Conservation (phyloP, 805 yeast genomes). For the Candida hispaniensis region DNA sequence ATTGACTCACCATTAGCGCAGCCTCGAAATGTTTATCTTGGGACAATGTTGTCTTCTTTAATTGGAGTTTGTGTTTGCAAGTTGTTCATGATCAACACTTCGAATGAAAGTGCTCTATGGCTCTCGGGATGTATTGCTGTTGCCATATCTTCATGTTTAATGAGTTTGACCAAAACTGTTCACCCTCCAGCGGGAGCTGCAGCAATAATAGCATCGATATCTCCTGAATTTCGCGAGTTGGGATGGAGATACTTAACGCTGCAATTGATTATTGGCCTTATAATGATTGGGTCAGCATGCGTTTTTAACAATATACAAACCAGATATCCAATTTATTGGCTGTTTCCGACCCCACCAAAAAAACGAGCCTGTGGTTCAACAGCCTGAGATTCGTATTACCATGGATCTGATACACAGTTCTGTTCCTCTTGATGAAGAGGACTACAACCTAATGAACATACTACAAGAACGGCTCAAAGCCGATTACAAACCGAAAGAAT, state of each 20-base stretch:
- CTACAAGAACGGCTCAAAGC: too few species aligned
- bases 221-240: slow-evolving; percentile 36
- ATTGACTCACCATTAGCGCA: slow-evolving; percentile 51
- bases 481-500: too few species aligned
- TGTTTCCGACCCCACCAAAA: slow-evolving; percentile 33
- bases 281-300: slow-evolving; percentile 42
- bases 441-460: too few species aligned
- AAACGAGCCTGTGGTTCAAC: too few species aligned
- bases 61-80: slow-evolving; percentile 47
- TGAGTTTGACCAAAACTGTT: slow-evolving; percentile 44
- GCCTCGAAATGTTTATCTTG: slow-evolving; percentile 48
- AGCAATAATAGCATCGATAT: slow-evolving; percentile 47
- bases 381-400: too few species aligned
- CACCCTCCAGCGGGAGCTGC: slow-evolving; percentile 71
- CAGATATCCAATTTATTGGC: slow-evolving; percentile 50
- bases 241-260: slow-evolving; percentile 59
- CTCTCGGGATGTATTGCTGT: slow-evolving; percentile 49
- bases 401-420: too few species aligned
- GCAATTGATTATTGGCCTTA: slow-evolving; percentile 39
- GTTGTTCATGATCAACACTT: slow-evolving; percentile 38
- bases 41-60: slow-evolving; percentile 44
- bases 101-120: slow-evolving; percentile 42
- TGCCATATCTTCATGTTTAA: slow-evolving; percentile 41
- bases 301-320: slow-evolving; percentile 45
- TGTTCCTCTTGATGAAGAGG: too few species aligned